Percentiles rank a stretch among this genome's conserved stretches.
phyloP scores from a whole-genome alignment of 805 yeast genomes.

The Candida sithepensis region DNA sequence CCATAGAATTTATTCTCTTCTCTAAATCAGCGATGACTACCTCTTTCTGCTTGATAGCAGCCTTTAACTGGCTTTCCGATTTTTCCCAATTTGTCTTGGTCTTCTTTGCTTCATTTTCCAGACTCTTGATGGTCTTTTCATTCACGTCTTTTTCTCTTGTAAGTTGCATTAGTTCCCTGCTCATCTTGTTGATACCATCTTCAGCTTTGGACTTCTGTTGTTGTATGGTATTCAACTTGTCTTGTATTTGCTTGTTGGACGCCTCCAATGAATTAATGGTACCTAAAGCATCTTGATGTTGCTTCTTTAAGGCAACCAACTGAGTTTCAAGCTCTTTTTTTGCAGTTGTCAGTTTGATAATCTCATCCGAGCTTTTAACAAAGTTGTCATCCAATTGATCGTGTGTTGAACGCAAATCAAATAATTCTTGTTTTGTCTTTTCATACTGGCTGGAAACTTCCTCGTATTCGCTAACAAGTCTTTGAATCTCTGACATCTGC shows the following conservation, averaged over 20 bases:
- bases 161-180: slow-evolving; percentile 69
- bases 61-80: slow-evolving; percentile 22
- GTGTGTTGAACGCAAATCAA: slow-evolving; percentile 28
- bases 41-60: slow-evolving; percentile 21
- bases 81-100: slow-evolving; percentile 34
- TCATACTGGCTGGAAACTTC: slow-evolving; percentile 30
- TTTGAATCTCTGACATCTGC: slow-evolving; percentile 22
- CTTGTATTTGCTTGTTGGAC: slow-evolving; percentile 26
- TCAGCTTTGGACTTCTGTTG: slow-evolving; percentile 52
- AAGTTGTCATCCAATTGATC: slow-evolving; percentile 22
- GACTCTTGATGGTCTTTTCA: slow-evolving; percentile 38
- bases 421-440: slow-evolving; percentile 28
- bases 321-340: slow-evolving; percentile 34
- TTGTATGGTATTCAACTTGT: slow-evolving; percentile 29
- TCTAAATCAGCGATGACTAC: slow-evolving; percentile 22
- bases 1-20: slow-evolving; percentile 10
- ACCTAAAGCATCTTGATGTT: slow-evolving; percentile 18
- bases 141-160: slow-evolving; percentile 54
- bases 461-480: slow-evolving; percentile 26
- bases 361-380: slow-evolving; percentile 22
- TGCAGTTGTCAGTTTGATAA: slow-evolving; percentile 20
- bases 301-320: slow-evolving; percentile 18
- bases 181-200: slow-evolving; percentile 87
- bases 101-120: slow-evolving; percentile 39
- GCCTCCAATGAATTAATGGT: slow-evolving; percentile 20